Base-by-base conservation (phyloP, 305 asterid species). In the Vinca major region DNA sequence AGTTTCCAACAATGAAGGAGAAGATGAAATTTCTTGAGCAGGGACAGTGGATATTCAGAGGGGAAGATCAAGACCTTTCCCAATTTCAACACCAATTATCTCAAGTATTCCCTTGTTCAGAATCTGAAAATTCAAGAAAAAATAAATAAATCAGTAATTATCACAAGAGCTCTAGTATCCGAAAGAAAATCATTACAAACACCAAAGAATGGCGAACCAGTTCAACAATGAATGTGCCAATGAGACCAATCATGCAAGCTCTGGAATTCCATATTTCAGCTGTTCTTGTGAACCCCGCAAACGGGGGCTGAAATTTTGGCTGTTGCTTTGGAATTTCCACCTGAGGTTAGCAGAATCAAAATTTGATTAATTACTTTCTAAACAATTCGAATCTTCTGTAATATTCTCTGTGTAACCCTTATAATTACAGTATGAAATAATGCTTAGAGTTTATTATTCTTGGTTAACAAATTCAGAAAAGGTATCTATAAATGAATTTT, bases 211-310 rank as follows among this genome's bases (percentile, higher is more conserved):
- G 11, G 39, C 19, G 56, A 47, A 90, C 96, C 91, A 90, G 69
- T 83, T 92, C 98, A 21, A 86, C 85, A 45, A 88, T 79, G 84
- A 90, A 90, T 55, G 81, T 82, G 11, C 95, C 95, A 53, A 92
- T 76, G 3, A 90, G 86, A 21, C 96, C 98, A 48, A 92, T 86
- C 98, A 90, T 92, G 66, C 97, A 87, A 76, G 93, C 89, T 78
- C 96, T 82, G 7, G 98, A 92, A 75, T 90, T 92, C 95, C 96
- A 92, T 74, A 73, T 82, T 56, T 87, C 98, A n/a, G 98, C 98
- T 0, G 91, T 87, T 60, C 80, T 85, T 0, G 97, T 92, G 76
- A 92, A 90, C 5, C 98, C 98, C 26, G 79, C 71, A 67, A 90
- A 80, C 2, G 98, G 95, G 12, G 83, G 74, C 75, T 81, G 70